Evolutionary conservation across 306 rosid species (phyloP), one percentile per base, ranked within the genome.

Genomic region (Senna siamea): DNA sequence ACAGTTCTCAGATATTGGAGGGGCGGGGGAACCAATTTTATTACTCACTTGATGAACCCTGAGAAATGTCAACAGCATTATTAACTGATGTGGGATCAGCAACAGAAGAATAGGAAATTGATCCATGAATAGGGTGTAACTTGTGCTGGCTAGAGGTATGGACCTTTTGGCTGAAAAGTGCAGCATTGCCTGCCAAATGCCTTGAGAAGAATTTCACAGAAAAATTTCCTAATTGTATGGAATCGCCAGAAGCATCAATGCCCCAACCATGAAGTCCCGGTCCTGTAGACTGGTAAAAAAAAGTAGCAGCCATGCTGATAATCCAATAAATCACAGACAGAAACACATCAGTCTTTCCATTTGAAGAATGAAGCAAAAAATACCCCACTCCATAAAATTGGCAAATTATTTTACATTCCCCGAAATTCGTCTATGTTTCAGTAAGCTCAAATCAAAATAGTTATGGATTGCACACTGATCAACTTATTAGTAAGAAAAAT

Each of bases 261-360:
- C 30, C 66, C 65, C 52, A 75, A 37, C 73, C 59, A 43, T 41
- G 72, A 73, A 74, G 72, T 50, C 85, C 74, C 44, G 52, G 74
- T 50, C 85, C 74, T 37, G 47, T 41, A 7, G 87, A 69, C 32
- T 72, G 87, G 78, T 51, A 48, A 44, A 72, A 54, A 32, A 72
- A 78, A 10, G 76, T 35, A 7, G 81, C 72, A 28, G 77, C 69
- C 89, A 88, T 77, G 76, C 85, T 86, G 81, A 62, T 66, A 70
- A 48, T 56, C 6, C 35, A 79, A 52, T 5, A 20, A 60, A 69
- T 5, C 47, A 66, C 35, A 44, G 13, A 35, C 13, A 14, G 55
- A 67, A n/a, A 47, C 15, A 66, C 9, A 28, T 40, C 2, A 64
- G 35, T 20, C 9, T 64, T 38, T 41, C 19, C 52, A 19, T 41